Base-by-base conservation (phyloP, 2,329 filamentous ascomycete species). In the Clonostachys solani region DNA sequence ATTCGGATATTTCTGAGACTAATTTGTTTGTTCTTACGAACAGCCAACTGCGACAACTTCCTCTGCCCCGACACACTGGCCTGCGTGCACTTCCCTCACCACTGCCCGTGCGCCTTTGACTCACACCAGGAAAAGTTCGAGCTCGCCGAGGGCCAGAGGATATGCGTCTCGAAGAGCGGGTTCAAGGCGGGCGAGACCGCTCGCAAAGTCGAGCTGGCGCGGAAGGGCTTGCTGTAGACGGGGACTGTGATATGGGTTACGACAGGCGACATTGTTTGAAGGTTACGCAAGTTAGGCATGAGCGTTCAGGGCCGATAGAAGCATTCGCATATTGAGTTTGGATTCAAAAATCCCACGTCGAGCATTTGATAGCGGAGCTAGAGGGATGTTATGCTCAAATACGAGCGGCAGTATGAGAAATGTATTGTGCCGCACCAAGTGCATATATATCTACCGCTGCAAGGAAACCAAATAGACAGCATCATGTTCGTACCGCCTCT, bases 41-140 rank as follows among this genome's bases (percentile, higher is more conserved):
- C 52, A 89, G 89, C 91, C n/a, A 78, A 83, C 58, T 99, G 94
- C 75, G 83, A 89, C 59, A 92, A 92, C 57, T 99, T 96, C 65
- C 84, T 99, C 47, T 99, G 94, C 64, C 92, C 94, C 3, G 89
- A 90, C 54, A 97, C 94, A 0, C 80, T 99, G 50, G 88, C 92
- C 35, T 99, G 94, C 72, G 94, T 99, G 7, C 86, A 95, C 64
- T 94, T 95, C 71, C 92, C 94, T 2, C 92, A 97, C 65, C 94
- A 99, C 69, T 99, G 94, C 68, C 94, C 94, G 29, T 99, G 94
- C 70, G 78, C 90, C 3, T 95, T 87, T 72, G 84, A 87, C 2
- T 69, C 74, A 9, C 74, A 87, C 51, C 84, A 92, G 61, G 88
- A 92, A 55, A 94, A 94, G 62, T 80, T 90, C 52, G 89, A 87